These are phyloP conservation scores for Exserohilum rostratum DNA, from an alignment of 2,329 filamentous ascomycete genomes.

Conservation along the genomic window DNA sequence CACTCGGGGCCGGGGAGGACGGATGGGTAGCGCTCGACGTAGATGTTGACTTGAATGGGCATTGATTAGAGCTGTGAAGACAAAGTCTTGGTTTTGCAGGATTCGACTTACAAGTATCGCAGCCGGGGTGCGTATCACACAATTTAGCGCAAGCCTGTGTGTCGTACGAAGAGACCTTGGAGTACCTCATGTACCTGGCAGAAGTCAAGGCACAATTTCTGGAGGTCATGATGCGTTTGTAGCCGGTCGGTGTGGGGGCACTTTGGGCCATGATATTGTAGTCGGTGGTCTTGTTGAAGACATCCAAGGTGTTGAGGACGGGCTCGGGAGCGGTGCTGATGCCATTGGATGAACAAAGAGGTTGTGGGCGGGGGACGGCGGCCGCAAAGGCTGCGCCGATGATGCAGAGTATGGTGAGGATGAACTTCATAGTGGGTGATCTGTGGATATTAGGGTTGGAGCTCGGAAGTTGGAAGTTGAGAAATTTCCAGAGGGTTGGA, in stretches of 20 bases:
- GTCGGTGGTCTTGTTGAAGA: not conserved
- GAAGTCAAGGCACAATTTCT: conserved; percentile 12
- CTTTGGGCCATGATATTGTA: conserved; percentile 4
- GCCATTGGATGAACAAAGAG: not conserved
- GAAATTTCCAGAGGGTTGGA: not conserved
- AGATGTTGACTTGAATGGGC: conserved; percentile 33
- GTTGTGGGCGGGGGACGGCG: not conserved
- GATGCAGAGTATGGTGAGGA: not conserved
- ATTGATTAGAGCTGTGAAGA: no score
- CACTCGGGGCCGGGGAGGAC: conserved; percentile 13
- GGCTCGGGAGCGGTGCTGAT: conserved; percentile 4
- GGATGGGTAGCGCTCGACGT: conserved; percentile 21
- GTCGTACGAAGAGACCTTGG: conserved; percentile 10
- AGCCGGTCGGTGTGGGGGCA: conserved; percentile 3
- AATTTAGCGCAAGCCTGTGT: conserved; percentile 7
- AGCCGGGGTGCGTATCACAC: conserved; percentile 8
- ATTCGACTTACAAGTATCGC: conserved; percentile 12
- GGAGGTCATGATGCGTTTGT: conserved; percentile 1
- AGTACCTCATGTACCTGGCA: conserved; percentile 8
- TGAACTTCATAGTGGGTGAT: not conserved
- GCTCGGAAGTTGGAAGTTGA: no score
- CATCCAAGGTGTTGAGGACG: not conserved
- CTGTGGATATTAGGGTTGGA: no score
- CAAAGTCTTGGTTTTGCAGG: no score
- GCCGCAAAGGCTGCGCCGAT: not conserved